Evolutionary conservation across 441 rosid species (phyloP).

Genomic region (Pelargonium fulgidum): DNA sequence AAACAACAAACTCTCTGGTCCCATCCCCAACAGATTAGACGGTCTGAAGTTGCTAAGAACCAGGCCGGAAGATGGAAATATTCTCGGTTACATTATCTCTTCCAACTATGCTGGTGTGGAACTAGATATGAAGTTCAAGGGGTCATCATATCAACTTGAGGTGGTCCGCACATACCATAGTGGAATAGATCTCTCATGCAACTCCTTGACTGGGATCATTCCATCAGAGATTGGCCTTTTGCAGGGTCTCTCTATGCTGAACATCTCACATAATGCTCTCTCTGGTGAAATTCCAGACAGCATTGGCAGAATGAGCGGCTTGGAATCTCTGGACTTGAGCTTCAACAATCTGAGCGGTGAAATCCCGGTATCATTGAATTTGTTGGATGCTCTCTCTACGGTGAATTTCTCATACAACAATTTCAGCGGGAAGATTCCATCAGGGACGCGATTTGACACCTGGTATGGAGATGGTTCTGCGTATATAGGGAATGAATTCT

Average conservation of each 20-base stretch:
- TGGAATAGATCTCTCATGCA: constrained; percentile 12
- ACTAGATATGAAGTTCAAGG: constrained; percentile 8
- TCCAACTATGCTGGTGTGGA: constrained; percentile 10
- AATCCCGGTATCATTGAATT: constrained; percentile 4
- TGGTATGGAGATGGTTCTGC: constrained; percentile 9
- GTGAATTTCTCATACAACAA: constrained; percentile 12
- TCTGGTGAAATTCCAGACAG: constrained; percentile 9
- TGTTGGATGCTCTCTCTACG: constrained; percentile 1
- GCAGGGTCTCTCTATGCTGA: constrained; percentile 7
- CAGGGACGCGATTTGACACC: constrained; percentile 4
- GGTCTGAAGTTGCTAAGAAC: neutral
- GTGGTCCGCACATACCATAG: constrained; percentile 11
- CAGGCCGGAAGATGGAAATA: neutral
- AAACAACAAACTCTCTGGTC: constrained; percentile 9
- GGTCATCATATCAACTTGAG: neutral
- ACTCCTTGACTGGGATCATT: constrained; percentile 9
- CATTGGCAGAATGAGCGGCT: constrained; percentile 13
- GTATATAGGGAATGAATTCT: constrained; percentile 9
- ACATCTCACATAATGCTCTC: constrained; percentile 9
- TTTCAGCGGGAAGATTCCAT: constrained; percentile 7
- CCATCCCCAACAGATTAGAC: constrained; percentile 12
- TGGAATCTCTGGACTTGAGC: constrained; percentile 15
- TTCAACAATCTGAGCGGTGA: constrained; percentile 7
- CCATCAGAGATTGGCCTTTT: constrained; percentile 10
- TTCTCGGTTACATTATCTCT: constrained; percentile 6